These are phyloP conservation scores for Coemansia erecta DNA, from an alignment of 192 early-diverging fungal genomes.

Conservation along the genomic window DNA sequence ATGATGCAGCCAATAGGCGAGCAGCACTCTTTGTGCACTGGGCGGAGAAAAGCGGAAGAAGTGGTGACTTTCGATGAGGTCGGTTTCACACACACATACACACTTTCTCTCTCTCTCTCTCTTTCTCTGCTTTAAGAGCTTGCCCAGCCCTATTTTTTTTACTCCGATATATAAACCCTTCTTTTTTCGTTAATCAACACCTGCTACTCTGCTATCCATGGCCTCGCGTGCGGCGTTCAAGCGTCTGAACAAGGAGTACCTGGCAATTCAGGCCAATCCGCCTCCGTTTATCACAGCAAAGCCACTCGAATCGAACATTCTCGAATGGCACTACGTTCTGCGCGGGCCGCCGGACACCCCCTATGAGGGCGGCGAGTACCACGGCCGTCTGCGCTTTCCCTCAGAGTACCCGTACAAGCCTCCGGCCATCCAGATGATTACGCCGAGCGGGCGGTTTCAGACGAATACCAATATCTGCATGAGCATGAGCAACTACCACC, in stretches of 20 bases:
- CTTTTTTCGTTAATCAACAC: constrained; percentile 2
- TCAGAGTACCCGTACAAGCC: constrained; percentile 96
- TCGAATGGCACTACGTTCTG: constrained; percentile 99
- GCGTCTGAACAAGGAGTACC: constrained; percentile 77
- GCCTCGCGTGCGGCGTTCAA: constrained; percentile 78
- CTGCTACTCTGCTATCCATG: constrained; percentile 48
- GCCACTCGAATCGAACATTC: constrained; percentile 91
- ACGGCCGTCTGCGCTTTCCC: constrained; percentile 86
- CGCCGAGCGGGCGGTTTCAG: constrained; percentile 86
- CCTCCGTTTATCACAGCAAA: constrained; percentile 87
- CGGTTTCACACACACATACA: neutral
- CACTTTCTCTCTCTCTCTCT: constrained; percentile 6
- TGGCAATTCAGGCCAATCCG: constrained; percentile 74
- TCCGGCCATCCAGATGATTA: constrained; percentile 79
- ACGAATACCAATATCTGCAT: constrained; percentile 89
- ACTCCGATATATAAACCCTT: constrained; percentile 1
- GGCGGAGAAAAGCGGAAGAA: neutral
- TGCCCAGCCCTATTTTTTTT: neutral
- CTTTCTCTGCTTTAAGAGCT: constrained; percentile 5
- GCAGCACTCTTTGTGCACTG: too few relatives aligned
- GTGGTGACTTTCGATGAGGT: neutral
- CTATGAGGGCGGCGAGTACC: constrained; percentile 91
- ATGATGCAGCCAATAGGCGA: neutral
- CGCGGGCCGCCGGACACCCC: constrained; percentile 94
- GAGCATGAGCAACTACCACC: constrained; percentile 96